These are phyloP conservation scores for Trichoderma lentiforme DNA, from an alignment of 2,329 filamentous ascomycete species.

Conservation along the genomic window DNA sequence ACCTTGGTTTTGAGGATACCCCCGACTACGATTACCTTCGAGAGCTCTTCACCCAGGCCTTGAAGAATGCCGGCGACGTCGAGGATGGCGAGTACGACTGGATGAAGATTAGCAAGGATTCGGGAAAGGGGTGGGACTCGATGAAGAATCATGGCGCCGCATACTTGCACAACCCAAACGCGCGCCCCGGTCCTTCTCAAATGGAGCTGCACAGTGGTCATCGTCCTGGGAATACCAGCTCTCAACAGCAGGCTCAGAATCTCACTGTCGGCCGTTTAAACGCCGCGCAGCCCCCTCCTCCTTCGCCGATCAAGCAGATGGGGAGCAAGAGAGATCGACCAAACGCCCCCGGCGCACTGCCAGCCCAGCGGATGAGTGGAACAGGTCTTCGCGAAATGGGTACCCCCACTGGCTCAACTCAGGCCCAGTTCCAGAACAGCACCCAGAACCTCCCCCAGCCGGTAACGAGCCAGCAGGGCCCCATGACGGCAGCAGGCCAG, in stretches of 20 bases:
- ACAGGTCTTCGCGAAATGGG: constrained; percentile 70
- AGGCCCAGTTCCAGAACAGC: constrained; percentile 96
- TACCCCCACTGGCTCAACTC: constrained; percentile 85
- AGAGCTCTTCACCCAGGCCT: constrained; percentile 90
- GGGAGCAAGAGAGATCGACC: constrained; percentile 71
- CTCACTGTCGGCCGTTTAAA: constrained; percentile 88
- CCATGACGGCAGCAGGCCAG: constrained; percentile 52
- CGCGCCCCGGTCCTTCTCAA: constrained; percentile 74
- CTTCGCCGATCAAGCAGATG: constrained; percentile 78
- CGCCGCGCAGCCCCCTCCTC: constrained; percentile 85
- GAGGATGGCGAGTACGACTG: constrained; percentile 99
- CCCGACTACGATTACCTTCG: constrained; percentile 98
- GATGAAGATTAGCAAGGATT: constrained; percentile 89
- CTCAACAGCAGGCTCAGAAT: constrained; percentile 59
- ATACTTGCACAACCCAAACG: constrained; percentile 72
- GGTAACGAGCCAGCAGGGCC: constrained; percentile 58
- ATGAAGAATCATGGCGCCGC: constrained; percentile 61
- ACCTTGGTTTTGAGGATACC: constrained; percentile 96
- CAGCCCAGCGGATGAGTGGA: constrained; percentile 73
- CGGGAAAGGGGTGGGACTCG: constrained; percentile 83
- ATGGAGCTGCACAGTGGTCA: constrained; percentile 77
- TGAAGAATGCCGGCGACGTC: constrained; percentile 90
- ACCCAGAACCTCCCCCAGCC: constrained; percentile 77
- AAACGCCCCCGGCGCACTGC: constrained; percentile 72
- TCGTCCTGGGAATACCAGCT: constrained; percentile 62